Base-by-base conservation (phyloP, 2,329 filamentous ascomycete genomes). In the Aspergillus pseudonomiae region DNA sequence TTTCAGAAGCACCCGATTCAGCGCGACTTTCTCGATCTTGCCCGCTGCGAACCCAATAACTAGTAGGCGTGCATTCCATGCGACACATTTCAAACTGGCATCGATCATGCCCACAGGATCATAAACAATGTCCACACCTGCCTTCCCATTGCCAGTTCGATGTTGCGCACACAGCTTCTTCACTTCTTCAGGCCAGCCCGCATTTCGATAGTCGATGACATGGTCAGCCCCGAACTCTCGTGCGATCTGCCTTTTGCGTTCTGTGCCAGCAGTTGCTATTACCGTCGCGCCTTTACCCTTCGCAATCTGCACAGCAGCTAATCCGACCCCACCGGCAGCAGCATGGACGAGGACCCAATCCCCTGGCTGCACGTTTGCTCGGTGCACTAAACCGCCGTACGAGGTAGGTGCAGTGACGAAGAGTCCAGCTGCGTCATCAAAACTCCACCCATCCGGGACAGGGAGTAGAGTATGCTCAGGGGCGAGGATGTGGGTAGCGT, bases 71-170 rank as follows among this genome's bases (percentile, higher is more conserved):
- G 92, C 94, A 77, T 97, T 97, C 94, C 93, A 98, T 4, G 93
- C 91, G 4, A 91, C 92, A 80, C 94, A 97, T 80, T 96, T 97
- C 70, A 94, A 91, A 70, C 89, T 93, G 74, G 88, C 86, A 68
- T 96, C 93, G 57, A 97, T 92, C 75, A 97, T 81, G 1, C 94
- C 94, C 1, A 98, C 94, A 14, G 94, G 93, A 77, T 98, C 94
- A 80, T 93, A 98, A 26, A 98, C 94, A 58, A 98, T 92, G 78
- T 98, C 94, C 21, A 97, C 94, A 12, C 93, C 88, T 0, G 76
- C 75, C 50, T 84, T 81, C 1, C 86, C 86, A 66, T 88, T 87
- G 0, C 91, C 92, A 5, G 91, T 94, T 63, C 80, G 70, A 52
- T 82, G 69, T 65, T 74, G 66, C 26, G 75, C 72, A 65, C 79